Evolutionary conservation across 352 stramenopile species (phyloP), one percentile per base, ranked within the genome.

Genomic region (Blastocystis sp.): DNA sequence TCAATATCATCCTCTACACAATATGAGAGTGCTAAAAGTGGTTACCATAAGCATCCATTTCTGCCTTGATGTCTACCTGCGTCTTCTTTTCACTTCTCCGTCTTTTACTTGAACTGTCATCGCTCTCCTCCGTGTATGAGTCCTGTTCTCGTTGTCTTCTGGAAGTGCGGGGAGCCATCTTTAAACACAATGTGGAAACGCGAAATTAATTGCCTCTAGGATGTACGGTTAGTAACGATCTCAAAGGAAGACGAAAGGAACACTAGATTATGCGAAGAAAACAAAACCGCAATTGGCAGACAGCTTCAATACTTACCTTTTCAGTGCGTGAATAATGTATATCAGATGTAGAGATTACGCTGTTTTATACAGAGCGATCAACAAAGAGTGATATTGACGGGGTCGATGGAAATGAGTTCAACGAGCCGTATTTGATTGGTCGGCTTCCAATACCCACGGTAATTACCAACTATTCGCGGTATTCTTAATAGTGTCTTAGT

Each of bases 1-100:
- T 84, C 73, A 44, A 42, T 42, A 27, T 64, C 54, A 44, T 84
- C 33, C 42, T 84, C 73, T 84, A 33, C 27, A 30, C n/a, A 37
- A 42, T 76, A 5, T 56, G 15, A 30, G 9, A 22, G 0, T n/a
- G 7, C 37, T 35, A 33, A 27, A 33, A 3, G 35, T 7, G 24
- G 17, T 11, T 48, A 84, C 73, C 51, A 53, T 54, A 53, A 19
- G 11, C 13, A 37, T 60, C 48, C 17, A 64, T 53, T 84, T 69
- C 51, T 84, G 58, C n/a, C 30, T 62, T 53, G 33, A 69, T 57
- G 22, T 66, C 27, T 64, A 33, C 51, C 15, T 53, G 19, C 48
- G 42, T 42, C 35, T 78, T 78, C 66, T 78, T 48, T 27, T 78
- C 66, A 53, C 64, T 56, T n/a, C 44, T 62, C 17, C 19, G 48